Evolutionary conservation across 139 green algal species (phyloP).

Genomic region (Tetradesmus lagerheimii): DNA sequence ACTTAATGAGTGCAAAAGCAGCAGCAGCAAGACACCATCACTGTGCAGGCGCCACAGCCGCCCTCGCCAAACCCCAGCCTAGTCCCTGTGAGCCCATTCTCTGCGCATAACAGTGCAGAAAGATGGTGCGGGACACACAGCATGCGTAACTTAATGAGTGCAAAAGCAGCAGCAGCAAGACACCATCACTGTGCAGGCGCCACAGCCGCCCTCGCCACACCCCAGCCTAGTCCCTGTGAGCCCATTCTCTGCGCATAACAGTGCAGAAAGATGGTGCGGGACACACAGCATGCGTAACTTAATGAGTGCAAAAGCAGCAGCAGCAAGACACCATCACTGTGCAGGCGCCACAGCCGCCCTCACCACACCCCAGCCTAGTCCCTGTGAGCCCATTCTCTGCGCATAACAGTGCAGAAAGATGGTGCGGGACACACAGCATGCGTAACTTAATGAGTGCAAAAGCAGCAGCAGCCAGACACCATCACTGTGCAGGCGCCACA

Average conservation of each 20-base stretch:
- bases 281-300: no score
- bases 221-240: slow-evolving; percentile 95
- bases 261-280: not conserved
- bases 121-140: not conserved
- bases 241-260: slow-evolving; percentile 72
- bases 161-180: no score
- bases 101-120: slow-evolving; percentile 56
- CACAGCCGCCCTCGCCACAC: slow-evolving; percentile 96
- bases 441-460: no score
- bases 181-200: slow-evolving; percentile 97
- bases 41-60: slow-evolving; percentile 96
- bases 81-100: slow-evolving; percentile 85
- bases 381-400: slow-evolving; percentile 87
- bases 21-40: slow-evolving; percentile 98
- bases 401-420: slow-evolving; percentile 4
- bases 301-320: no score
- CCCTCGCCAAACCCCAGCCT: slow-evolving; percentile 98
- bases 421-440: not conserved
- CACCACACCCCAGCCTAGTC: slow-evolving; percentile 97
- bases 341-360: slow-evolving; percentile 97
- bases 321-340: slow-evolving; percentile 98
- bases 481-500: slow-evolving; percentile 98
- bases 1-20: no score
- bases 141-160: no score
- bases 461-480: no score